Evolutionary conservation across 2,329 filamentous ascomycete species (phyloP).

Genomic region (Canariomyces notabilis): DNA sequence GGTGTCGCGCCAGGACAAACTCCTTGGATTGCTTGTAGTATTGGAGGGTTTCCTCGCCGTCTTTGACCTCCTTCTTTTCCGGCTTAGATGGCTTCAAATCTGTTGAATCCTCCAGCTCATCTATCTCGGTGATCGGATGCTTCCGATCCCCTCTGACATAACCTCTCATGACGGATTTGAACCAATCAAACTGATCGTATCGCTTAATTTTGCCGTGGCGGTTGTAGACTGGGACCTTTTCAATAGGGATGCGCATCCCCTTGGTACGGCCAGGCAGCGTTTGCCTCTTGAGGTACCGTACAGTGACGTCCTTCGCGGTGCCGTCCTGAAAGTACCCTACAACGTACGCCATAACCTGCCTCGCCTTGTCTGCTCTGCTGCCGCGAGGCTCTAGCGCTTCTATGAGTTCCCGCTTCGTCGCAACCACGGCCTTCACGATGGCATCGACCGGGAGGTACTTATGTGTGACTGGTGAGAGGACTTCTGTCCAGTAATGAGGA

Average conservation of each 20-base stretch:
- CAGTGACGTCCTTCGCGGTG: constrained; percentile 90
- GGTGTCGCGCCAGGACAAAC: constrained; percentile 77
- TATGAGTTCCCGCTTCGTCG: constrained; percentile 66
- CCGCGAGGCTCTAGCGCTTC: constrained; percentile 78
- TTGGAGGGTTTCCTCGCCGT: constrained; percentile 76
- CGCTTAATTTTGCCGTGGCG: constrained; percentile 70
- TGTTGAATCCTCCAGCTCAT: constrained; percentile 72
- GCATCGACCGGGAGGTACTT: constrained; percentile 77
- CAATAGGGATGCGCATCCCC: constrained; percentile 68
- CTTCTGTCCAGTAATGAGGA: constrained; percentile 91
- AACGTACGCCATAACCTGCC: constrained; percentile 86
- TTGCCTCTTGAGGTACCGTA: constrained; percentile 79
- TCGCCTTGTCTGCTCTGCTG: constrained; percentile 74
- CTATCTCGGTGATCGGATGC: constrained; percentile 60
- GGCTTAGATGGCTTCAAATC: constrained; percentile 70
- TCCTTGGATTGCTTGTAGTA: constrained; percentile 84
- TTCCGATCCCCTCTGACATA: constrained; percentile 53
- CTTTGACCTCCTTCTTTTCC: constrained; percentile 67
- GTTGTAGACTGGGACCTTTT: constrained; percentile 77
- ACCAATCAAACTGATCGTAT: constrained; percentile 83
- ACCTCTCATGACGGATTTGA: constrained; percentile 69
- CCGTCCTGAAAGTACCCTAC: constrained; percentile 78
- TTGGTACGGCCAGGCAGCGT: constrained; percentile 86
- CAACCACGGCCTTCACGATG: constrained; percentile 62
- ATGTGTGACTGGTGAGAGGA: constrained; percentile 73